phyloP scores from a whole-genome alignment of 192 early-diverging fungal genomes.

The Entomortierella lignicola region DNA sequence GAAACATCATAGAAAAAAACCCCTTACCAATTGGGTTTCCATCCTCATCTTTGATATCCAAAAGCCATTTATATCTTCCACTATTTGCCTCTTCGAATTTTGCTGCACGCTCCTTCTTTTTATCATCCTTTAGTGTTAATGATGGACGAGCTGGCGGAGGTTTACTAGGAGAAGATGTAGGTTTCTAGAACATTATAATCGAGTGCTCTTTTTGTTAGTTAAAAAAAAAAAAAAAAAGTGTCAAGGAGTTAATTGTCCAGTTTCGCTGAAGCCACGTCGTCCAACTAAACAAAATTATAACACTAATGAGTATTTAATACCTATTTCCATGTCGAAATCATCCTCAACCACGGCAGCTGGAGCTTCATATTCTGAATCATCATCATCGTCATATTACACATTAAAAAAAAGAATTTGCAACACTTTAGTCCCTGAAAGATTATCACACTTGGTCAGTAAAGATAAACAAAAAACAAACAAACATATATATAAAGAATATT shows the following conservation, averaged over 20 bases:
- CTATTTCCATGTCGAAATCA: constrained; percentile 52
- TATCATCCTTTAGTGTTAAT: constrained; percentile 45
- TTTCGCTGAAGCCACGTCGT: too few species aligned
- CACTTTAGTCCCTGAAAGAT: too few species aligned
- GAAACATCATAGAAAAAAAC: background rate
- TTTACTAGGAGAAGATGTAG: constrained; percentile 6
- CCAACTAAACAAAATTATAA: background rate
- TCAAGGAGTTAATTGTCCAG: too few species aligned
- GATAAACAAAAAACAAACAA: background rate
- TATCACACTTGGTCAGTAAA: too few species aligned
- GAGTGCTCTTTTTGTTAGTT: too few species aligned
- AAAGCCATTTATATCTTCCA: constrained; percentile 88
- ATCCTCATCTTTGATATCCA: constrained; percentile 83
- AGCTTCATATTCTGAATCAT: constrained; percentile 48
- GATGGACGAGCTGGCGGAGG: constrained; percentile 12
- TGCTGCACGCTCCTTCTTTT: constrained; percentile 62
- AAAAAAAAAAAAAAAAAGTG: too few species aligned
- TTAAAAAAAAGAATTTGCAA: too few species aligned
- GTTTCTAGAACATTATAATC: background rate
- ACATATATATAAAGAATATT: background rate
- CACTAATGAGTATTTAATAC: constrained; percentile 6
- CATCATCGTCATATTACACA: constrained; percentile 33
- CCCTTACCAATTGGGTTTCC: constrained; percentile 66
- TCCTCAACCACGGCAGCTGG: constrained; percentile 29
- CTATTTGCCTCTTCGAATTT: constrained; percentile 90